phyloP scores from a whole-genome alignment of 805 yeast species.

The Nakazawaea holstii region DNA sequence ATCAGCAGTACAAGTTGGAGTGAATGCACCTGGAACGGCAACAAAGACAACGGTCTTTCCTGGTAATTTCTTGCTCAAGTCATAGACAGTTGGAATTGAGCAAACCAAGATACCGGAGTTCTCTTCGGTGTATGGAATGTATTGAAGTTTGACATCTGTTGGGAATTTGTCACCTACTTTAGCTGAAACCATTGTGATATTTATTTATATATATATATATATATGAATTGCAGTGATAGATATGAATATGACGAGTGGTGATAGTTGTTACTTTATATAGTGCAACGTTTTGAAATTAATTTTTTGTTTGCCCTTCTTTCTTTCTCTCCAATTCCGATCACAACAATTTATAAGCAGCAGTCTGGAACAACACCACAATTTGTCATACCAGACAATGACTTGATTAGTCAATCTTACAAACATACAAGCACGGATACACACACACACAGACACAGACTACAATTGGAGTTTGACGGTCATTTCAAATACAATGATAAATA shows the following conservation, averaged over 20 bases:
- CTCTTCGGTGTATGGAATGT: constrained; percentile 35
- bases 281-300: too few species aligned
- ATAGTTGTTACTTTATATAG: too few species aligned
- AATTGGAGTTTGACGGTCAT: too few species aligned
- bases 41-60: constrained; percentile 37
- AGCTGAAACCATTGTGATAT: constrained; percentile 5
- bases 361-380: too few species aligned
- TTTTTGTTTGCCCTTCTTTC: too few species aligned
- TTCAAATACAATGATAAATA: too few species aligned
- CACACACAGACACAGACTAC: too few species aligned
- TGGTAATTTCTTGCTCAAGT: constrained; percentile 28
- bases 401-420: too few species aligned
- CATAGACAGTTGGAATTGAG: constrained; percentile 31
- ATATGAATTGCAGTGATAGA: neutral
- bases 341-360: too few species aligned
- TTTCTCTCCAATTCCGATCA: too few species aligned
- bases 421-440: too few species aligned
- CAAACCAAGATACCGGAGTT: constrained; percentile 33
- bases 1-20: constrained; percentile 64
- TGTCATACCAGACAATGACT: too few species aligned
- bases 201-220: neutral
- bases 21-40: constrained; percentile 78
- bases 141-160: constrained; percentile 28
- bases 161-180: constrained; percentile 20
- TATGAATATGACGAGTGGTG: neutral